Percentiles rank a stretch among this genome's conserved stretches.
phyloP scores from a whole-genome alignment of 306 rosid species.

The Luffa aegyptiaca region DNA sequence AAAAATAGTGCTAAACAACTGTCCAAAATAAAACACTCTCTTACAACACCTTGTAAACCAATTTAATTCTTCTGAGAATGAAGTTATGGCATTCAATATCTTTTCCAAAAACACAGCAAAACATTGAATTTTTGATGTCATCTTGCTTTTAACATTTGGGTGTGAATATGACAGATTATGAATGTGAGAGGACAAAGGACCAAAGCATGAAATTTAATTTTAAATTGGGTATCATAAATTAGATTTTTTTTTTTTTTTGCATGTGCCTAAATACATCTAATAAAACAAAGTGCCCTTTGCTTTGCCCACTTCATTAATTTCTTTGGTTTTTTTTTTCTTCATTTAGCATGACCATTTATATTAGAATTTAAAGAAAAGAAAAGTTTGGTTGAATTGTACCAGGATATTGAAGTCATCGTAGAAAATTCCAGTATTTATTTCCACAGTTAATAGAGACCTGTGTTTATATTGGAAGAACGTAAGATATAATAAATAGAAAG shows the following conservation, averaged over 20 bases:
- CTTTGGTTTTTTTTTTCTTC: background rate
- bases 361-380: background rate
- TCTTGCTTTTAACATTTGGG: background rate
- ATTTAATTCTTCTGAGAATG: background rate
- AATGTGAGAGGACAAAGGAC: background rate
- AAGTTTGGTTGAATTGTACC: background rate
- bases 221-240: background rate
- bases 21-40: background rate
- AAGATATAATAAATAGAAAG: too few species aligned
- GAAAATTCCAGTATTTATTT: background rate
- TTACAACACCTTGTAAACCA: background rate
- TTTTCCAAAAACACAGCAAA: background rate
- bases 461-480: background rate
- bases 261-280: background rate
- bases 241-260: background rate
- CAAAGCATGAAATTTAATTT: background rate
- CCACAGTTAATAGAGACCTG: background rate
- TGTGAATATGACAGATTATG: background rate
- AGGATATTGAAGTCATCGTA: background rate
- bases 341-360: too few species aligned
- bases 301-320: background rate
- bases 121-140: background rate
- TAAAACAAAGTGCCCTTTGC: background rate
- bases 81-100: background rate
- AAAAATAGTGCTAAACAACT: background rate